These are phyloP conservation scores for Amaranthus tricolor DNA, from an alignment of 179 eudicot genomes.

Conservation along the genomic window DNA sequence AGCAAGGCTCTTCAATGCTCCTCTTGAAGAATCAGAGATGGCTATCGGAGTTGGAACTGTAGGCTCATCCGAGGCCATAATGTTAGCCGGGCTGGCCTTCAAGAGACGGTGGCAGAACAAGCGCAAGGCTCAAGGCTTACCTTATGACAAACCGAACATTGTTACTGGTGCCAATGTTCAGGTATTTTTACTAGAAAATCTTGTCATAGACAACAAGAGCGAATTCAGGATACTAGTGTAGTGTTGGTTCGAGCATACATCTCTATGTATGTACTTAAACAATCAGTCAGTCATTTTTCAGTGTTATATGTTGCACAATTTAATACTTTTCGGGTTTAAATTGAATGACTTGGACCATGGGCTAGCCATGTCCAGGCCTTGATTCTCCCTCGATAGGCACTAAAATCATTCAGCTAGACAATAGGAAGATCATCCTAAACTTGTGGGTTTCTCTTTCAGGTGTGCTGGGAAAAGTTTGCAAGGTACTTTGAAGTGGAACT, in stretches of 20 bases:
- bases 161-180: constrained; percentile 62
- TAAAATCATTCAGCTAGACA: background rate
- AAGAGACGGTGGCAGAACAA: constrained; percentile 55
- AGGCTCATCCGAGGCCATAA: constrained; percentile 59
- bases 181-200: constrained; percentile 15
- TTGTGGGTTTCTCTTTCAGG: constrained; percentile 10
- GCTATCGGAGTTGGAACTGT: constrained; percentile 53
- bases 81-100: constrained; percentile 59
- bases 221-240: too few relatives aligned
- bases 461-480: constrained; percentile 57
- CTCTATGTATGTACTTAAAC: too few relatives aligned
- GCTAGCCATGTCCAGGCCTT: too few relatives aligned
- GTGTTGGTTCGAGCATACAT: too few relatives aligned
- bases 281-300: too few relatives aligned
- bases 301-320: too few relatives aligned
- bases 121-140: constrained; percentile 39
- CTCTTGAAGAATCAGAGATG: constrained; percentile 28
- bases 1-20: constrained; percentile 51
- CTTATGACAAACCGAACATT: constrained; percentile 48
- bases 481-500: constrained; percentile 52
- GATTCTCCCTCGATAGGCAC: too few relatives aligned
- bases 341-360: too few relatives aligned
- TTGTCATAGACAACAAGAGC: too few relatives aligned
- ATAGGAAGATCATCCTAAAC: background rate
- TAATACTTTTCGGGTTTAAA: too few relatives aligned